phyloP scores from a whole-genome alignment of 202 grass and related monocot genomes.

The Saccharum hybrid region DNA sequence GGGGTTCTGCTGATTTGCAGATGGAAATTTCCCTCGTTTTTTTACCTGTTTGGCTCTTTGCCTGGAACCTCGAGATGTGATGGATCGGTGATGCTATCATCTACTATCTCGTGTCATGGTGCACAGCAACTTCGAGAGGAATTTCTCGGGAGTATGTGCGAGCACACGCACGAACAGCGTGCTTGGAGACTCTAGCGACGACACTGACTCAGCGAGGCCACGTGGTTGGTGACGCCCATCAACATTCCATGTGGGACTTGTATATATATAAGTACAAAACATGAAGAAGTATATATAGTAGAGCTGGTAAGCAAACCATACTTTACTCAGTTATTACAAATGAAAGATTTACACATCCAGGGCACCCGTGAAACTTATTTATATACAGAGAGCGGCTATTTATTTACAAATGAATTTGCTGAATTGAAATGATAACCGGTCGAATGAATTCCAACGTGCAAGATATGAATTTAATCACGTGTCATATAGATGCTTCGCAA shows the following conservation, averaged over 20 bases:
- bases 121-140: constrained; percentile 7
- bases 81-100: not conserved
- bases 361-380: no score
- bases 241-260: constrained; percentile 37
- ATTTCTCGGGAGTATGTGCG: constrained; percentile 45
- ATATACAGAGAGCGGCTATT: no score
- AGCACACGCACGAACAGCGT: constrained; percentile 45
- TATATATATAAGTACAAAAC: not conserved
- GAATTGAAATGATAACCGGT: no score
- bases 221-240: constrained; percentile 31
- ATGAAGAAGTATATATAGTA: no score
- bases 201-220: constrained; percentile 40
- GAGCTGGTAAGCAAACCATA: no score
- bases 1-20: not conserved
- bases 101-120: not conserved
- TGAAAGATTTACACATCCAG: no score
- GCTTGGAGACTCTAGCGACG: constrained; percentile 24
- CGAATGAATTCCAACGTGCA: no score
- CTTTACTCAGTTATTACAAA: no score
- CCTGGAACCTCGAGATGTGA: constrained; percentile 22
- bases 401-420: no score
- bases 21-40: not conserved
- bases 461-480: no score
- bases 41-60: not conserved
- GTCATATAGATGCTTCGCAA: no score